phyloP scores from a whole-genome alignment of 768 basidiomycete species.

The Kockovaella imperatae region DNA sequence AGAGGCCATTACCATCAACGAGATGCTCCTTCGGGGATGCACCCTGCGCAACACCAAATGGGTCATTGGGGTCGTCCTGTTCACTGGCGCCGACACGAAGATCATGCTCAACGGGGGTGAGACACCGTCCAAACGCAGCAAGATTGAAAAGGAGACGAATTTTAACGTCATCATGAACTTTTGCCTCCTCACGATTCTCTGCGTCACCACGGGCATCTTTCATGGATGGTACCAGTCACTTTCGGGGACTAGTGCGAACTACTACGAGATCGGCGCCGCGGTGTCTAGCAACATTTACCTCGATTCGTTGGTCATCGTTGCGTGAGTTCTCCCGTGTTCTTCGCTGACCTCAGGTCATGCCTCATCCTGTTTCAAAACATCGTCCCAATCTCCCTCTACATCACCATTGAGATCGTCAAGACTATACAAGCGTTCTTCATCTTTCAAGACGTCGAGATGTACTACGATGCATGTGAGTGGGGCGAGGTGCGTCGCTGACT shows the following conservation, averaged over 20 bases:
- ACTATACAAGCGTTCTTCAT: slow-evolving; percentile 90
- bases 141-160: slow-evolving; percentile 96
- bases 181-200: slow-evolving; percentile 65
- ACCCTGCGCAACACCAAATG: slow-evolving; percentile 80
- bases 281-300: slow-evolving; percentile 57
- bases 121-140: slow-evolving; percentile 91
- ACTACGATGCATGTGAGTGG: slow-evolving; percentile 58
- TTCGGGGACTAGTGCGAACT: slow-evolving; percentile 58
- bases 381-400: slow-evolving; percentile 89
- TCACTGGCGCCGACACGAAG: slow-evolving; percentile 71
- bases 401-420: slow-evolving; percentile 96
- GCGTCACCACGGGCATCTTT: slow-evolving; percentile 60
- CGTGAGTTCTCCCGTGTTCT: slow-evolving; percentile 52
- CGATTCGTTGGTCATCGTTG: slow-evolving; percentile 81
- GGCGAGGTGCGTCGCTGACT: neutral
- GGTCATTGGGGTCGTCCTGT: slow-evolving; percentile 89
- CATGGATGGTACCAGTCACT: slow-evolving; percentile 60
- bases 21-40: slow-evolving; percentile 84
- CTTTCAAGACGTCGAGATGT: slow-evolving; percentile 93
- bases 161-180: slow-evolving; percentile 97
- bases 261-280: slow-evolving; percentile 63
- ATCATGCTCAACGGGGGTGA: slow-evolving; percentile 68
- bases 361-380: slow-evolving; percentile 97
- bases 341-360: slow-evolving; percentile 57
- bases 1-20: slow-evolving; percentile 68